These are phyloP conservation scores for Acanthamoeba divionensis DNA, from an alignment of 208 protist species.

Conservation along the genomic window DNA sequence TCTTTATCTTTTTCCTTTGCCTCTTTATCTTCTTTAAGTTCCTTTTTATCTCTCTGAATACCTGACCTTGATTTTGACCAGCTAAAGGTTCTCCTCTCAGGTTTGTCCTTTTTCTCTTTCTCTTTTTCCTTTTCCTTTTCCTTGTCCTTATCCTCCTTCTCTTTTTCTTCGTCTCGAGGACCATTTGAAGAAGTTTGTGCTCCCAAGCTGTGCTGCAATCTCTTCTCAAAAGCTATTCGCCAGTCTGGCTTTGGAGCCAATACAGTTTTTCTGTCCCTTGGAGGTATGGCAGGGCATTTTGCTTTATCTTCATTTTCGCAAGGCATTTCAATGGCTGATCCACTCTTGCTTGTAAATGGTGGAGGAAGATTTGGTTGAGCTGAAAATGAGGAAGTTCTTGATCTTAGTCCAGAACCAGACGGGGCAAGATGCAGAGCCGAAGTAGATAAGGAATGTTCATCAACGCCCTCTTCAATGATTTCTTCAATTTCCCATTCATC, in stretches of 20 bases:
- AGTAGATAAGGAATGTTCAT: not conserved
- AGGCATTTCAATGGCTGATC: not conserved
- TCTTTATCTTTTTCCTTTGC: not conserved
- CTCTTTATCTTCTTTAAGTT: too few relatives aligned
- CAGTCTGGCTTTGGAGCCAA: not conserved
- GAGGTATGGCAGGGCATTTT: not conserved
- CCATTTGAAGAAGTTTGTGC: not conserved
- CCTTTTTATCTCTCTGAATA: too few relatives aligned
- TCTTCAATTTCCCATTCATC: slow-evolving; percentile 35
- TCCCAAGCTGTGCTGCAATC: not conserved
- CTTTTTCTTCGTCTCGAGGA: not conserved
- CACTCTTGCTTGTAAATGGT: not conserved
- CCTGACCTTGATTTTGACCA: too few relatives aligned
- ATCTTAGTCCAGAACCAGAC: not conserved
- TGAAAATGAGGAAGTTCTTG: not conserved
- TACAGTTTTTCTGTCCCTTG: not conserved
- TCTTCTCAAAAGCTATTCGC: not conserved
- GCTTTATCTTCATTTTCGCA: not conserved
- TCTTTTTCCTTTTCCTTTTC: not conserved
- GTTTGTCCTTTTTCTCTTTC: slow-evolving; percentile 16
- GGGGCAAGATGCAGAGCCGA: not conserved
- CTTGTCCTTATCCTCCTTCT: not conserved
- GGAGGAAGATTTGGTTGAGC: too few relatives aligned
- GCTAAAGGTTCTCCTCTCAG: too few relatives aligned
- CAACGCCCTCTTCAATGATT: not conserved